Conservation (phyloP, 2,329 filamentous ascomycete species). For the Colletotrichum sp. region DNA sequence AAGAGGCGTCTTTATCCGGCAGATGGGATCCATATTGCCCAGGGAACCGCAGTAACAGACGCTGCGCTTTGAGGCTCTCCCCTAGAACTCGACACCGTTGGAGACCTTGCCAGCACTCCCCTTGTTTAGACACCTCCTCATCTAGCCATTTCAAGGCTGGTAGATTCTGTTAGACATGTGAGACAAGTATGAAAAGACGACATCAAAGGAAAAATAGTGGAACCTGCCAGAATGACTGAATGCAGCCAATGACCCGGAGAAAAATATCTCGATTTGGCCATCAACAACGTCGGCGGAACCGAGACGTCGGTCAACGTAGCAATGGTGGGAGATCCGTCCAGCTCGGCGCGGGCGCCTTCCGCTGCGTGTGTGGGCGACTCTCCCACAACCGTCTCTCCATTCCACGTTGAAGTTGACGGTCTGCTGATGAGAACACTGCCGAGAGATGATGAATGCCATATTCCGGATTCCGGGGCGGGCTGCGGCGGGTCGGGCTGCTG, state of each 20-base stretch:
- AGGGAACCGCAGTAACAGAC: constrained; percentile 34
- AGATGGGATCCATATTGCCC: constrained; percentile 43
- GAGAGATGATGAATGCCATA: background rate
- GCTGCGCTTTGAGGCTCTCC: constrained; percentile 44
- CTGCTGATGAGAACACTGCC: background rate
- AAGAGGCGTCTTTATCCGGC: constrained; percentile 41
- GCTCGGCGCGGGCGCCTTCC: background rate
- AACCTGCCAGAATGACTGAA: constrained; percentile 19
- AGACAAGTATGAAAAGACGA: background rate
- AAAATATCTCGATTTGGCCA: constrained; percentile 1
- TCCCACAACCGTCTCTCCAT: background rate
- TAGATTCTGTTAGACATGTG: constrained; percentile 48
- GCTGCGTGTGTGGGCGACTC: background rate
- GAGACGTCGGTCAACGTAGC: background rate
- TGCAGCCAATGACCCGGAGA: background rate
- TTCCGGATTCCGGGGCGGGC: background rate
- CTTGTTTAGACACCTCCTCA: constrained; percentile 28
- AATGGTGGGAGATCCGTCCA: background rate
- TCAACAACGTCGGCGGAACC: background rate
- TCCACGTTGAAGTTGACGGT: background rate
- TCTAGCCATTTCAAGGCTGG: constrained; percentile 44
- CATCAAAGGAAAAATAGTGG: background rate
- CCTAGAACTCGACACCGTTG: constrained; percentile 45
- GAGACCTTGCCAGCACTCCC: constrained; percentile 35
- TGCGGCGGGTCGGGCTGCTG: background rate